phyloP scores from a whole-genome alignment of 2,329 filamentous ascomycete species.

The Aspergillus sojae region DNA sequence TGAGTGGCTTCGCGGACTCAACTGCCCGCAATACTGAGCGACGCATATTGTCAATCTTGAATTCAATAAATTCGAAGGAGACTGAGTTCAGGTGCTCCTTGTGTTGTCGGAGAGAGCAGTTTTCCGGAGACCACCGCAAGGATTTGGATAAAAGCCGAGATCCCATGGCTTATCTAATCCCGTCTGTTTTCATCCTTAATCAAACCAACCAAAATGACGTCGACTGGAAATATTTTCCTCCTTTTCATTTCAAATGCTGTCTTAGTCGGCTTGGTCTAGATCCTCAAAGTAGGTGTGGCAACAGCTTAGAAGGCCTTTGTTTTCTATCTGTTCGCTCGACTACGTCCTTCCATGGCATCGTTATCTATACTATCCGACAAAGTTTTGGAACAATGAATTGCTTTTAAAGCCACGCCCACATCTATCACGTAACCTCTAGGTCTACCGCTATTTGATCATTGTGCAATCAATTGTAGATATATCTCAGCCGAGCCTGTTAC shows the following conservation, averaged over 20 bases:
- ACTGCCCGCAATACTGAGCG: slow-evolving; percentile 44
- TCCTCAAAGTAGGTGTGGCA: background rate
- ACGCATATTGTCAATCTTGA: slow-evolving; percentile 35
- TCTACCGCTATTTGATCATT: background rate
- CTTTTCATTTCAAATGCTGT: too few species aligned
- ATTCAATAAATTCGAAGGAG: slow-evolving; percentile 1
- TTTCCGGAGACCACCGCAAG: slow-evolving; percentile 17
- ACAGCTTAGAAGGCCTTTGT: background rate
- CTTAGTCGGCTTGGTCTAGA: background rate
- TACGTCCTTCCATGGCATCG: background rate
- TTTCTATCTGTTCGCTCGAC: background rate
- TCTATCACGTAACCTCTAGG: background rate
- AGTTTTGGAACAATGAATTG: background rate
- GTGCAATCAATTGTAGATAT: background rate
- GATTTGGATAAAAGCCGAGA: slow-evolving; percentile 18
- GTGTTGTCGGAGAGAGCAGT: slow-evolving; percentile 15
- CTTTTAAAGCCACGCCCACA: background rate
- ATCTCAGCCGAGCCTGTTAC: slow-evolving; percentile 10
- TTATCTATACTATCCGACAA: background rate
- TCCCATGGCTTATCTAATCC: slow-evolving; percentile 34
- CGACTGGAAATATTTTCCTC: background rate
- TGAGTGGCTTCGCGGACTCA: slow-evolving; percentile 41
- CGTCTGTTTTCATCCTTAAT: background rate
- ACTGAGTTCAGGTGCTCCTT: slow-evolving; percentile 13
- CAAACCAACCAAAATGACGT: background rate